Percentiles rank a stretch among this genome's conserved stretches.
Conservation (phyloP, 2,329 filamentous ascomycete genomes). For the Chaetomiaceae sp. region DNA sequence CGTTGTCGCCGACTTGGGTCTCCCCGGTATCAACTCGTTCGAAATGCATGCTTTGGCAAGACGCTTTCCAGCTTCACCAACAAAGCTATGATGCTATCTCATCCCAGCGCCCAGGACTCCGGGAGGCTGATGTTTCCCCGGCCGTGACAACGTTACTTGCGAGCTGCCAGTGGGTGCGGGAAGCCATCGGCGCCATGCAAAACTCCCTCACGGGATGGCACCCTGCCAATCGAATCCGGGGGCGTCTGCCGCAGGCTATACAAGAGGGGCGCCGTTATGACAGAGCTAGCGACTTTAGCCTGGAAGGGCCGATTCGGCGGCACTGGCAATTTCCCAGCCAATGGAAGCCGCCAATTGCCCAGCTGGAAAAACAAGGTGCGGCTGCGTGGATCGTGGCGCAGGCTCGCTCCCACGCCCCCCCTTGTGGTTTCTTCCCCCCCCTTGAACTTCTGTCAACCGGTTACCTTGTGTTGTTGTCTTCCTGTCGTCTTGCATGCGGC, state of each 20-base stretch:
- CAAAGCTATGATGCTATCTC: no score
- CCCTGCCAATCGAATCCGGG: conserved; percentile 29
- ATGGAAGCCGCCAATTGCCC: conserved; percentile 30
- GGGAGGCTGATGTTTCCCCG: conserved; percentile 7
- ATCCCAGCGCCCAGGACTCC: neutral
- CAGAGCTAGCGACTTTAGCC: conserved; percentile 36
- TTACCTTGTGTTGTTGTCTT: no score
- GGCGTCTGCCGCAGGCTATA: conserved; percentile 25
- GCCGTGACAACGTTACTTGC: conserved; percentile 13
- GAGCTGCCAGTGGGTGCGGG: conserved; percentile 19
- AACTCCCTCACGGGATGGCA: conserved; percentile 28
- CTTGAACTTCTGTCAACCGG: no score
- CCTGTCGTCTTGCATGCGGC: no score
- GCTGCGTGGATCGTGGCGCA: conserved; percentile 30
- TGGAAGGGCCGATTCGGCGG: conserved; percentile 39
- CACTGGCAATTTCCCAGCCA: conserved; percentile 37
- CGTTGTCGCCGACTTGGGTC: neutral
- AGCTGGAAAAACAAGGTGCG: conserved; percentile 32
- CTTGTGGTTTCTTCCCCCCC: no score
- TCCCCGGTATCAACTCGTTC: neutral
- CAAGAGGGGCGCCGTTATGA: conserved; percentile 27
- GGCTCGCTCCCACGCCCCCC: neutral
- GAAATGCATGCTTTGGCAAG: no score
- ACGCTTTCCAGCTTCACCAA: neutral
- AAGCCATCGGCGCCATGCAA: conserved; percentile 25